These are phyloP conservation scores for Solanum pinnatisectum DNA, from an alignment of 257 asterid genomes.

Conservation along the genomic window DNA sequence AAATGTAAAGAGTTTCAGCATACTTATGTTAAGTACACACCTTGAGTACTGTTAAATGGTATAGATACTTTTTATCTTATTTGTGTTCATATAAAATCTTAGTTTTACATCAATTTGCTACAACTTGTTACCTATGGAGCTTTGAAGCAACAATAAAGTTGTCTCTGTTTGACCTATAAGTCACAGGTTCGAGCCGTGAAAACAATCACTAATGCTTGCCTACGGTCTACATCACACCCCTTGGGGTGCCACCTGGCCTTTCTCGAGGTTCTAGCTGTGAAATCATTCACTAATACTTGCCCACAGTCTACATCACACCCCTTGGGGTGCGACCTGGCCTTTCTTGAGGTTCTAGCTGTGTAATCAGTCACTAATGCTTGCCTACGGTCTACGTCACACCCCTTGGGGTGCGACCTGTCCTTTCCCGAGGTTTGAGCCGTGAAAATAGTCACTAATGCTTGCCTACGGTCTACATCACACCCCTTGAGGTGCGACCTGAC, in stretches of 20 bases:
- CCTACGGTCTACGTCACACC: not conserved
- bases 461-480: not conserved
- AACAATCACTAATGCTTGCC: not conserved
- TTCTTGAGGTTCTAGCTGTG: not conserved
- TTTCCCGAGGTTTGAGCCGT: not conserved
- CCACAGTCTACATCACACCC: not conserved
- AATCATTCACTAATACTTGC: too few relatives aligned
- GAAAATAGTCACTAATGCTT: not conserved
- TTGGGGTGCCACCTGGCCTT: not conserved
- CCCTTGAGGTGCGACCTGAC: not conserved
- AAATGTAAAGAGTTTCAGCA: not conserved
- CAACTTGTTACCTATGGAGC: not conserved
- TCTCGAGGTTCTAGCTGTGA: not conserved
- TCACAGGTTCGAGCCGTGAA: not conserved
- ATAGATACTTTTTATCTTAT: slow-evolving; percentile 9
- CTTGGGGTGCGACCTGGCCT: too few relatives aligned
- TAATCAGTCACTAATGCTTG: not conserved
- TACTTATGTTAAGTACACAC: slow-evolving; percentile 1
- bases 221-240: not conserved
- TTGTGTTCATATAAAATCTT: not conserved
- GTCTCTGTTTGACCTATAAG: not conserved
- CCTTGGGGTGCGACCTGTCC: not conserved
- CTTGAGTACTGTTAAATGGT: slow-evolving; percentile 21
- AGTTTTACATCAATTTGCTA: not conserved
- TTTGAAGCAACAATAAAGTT: not conserved